A percentile compares a stretch with the other conserved stretches of the same genome.
phyloP scores from a whole-genome alignment of 1,284 basidiomycete species.

The Rhodotorula mucilaginosa region DNA sequence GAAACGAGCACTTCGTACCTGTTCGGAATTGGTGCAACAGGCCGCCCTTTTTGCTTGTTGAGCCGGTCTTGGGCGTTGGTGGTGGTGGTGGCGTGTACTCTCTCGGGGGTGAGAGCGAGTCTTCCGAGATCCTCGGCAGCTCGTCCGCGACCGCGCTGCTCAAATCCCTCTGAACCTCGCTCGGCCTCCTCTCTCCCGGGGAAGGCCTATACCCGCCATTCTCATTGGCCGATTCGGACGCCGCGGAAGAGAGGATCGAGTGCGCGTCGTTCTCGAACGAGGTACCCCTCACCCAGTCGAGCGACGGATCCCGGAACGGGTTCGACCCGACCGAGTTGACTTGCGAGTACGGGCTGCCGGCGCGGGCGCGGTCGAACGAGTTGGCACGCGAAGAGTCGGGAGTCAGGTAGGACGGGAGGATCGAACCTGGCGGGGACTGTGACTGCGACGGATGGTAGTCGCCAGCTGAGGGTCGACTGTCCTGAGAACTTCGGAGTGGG shows the following conservation, averaged over 20 bases:
- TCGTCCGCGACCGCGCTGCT: slow-evolving; percentile 22
- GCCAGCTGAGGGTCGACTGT: no score
- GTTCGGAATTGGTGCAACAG: slow-evolving; percentile 26
- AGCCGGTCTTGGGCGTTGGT: neutral
- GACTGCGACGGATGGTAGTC: no score
- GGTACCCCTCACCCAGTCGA: slow-evolving; percentile 7
- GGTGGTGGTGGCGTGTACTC: slow-evolving; percentile 3
- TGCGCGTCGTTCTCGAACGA: neutral
- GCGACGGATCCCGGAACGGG: slow-evolving; percentile 20
- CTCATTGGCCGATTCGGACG: neutral
- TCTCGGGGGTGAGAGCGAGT: slow-evolving; percentile 1
- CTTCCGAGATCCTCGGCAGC: slow-evolving; percentile 7
- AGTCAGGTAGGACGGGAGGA: neutral
- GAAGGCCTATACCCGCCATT: neutral
- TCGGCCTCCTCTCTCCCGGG: neutral
- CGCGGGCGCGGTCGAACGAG: slow-evolving; percentile 12
- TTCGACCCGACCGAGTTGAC: slow-evolving; percentile 1
- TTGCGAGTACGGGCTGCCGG: neutral
- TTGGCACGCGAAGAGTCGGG: slow-evolving; percentile 8
- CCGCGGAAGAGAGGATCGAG: neutral
- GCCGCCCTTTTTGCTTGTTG: neutral
- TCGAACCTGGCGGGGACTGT: no score
- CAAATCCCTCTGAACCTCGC: slow-evolving; percentile 16
- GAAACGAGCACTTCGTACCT: slow-evolving; percentile 6
- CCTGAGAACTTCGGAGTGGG: slow-evolving; percentile 1